phyloP scores from a whole-genome alignment of 352 stramenopile genomes.

The Albugo laibachii region DNA sequence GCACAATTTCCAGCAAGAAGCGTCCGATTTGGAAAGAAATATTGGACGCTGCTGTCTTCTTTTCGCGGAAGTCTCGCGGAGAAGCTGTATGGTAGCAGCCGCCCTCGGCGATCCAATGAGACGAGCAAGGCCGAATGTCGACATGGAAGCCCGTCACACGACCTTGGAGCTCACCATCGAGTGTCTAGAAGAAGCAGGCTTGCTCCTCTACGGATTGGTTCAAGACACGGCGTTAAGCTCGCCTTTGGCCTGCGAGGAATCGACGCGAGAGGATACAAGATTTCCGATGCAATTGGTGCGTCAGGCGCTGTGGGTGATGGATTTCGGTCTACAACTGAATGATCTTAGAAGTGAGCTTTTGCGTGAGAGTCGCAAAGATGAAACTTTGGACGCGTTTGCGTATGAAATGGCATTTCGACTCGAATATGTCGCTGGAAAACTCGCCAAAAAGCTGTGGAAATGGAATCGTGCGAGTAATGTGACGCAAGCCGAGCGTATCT shows the following conservation, averaged over 20 bases:
- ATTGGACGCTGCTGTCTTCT: too few relatives aligned
- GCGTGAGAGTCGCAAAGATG: too few relatives aligned
- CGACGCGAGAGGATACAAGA: slow-evolving; percentile 1
- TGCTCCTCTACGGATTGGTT: slow-evolving; percentile 51
- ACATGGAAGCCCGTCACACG: neutral
- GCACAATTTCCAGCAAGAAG: too few relatives aligned
- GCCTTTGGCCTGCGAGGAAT: neutral
- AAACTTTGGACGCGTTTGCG: neutral
- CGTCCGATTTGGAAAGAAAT: too few relatives aligned
- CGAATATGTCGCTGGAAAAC: slow-evolving; percentile 55
- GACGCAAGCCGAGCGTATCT: slow-evolving; percentile 13
- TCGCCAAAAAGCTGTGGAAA: slow-evolving; percentile 33
- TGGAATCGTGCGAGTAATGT: neutral
- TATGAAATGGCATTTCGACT: slow-evolving; percentile 43
- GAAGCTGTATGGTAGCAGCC: too few relatives aligned
- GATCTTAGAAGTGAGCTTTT: neutral
- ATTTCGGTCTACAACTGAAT: slow-evolving; percentile 4
- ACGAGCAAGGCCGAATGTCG: too few relatives aligned
- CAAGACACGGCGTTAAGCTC: slow-evolving; percentile 7
- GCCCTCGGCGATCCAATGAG: too few relatives aligned
- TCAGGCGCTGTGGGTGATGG: slow-evolving; percentile 8
- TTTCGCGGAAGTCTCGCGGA: too few relatives aligned
- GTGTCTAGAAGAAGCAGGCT: slow-evolving; percentile 46
- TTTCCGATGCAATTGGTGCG: slow-evolving; percentile 15
- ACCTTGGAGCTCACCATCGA: slow-evolving; percentile 10